Conservation (phyloP, 768 basidiomycete genomes). For the Serendipita sp. region DNA sequence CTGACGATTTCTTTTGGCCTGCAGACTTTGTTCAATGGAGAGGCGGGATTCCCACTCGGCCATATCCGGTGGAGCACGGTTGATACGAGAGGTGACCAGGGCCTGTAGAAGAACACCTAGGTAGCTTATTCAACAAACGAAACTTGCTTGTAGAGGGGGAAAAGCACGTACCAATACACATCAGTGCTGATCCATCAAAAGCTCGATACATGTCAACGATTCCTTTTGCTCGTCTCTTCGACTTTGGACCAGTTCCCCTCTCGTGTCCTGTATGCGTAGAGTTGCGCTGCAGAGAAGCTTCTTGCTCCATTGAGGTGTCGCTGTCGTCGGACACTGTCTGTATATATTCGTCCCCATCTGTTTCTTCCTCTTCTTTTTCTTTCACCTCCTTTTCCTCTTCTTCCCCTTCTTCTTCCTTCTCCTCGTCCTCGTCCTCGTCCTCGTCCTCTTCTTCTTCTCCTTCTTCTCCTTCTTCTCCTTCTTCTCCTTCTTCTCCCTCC, state of each 20-base stretch:
- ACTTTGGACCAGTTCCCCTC: too few species aligned
- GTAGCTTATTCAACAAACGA: neutral
- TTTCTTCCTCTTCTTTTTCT: too few species aligned
- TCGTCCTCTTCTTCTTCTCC: constrained; percentile 5
- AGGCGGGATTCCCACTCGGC: constrained; percentile 8
- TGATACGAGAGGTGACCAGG: neutral
- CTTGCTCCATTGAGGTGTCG: neutral
- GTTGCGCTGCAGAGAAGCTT: too few species aligned
- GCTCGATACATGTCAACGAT: neutral
- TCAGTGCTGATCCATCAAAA: neutral
- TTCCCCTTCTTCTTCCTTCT: neutral
- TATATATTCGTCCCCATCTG: too few species aligned
- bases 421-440: neutral
- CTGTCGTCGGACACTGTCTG: neutral
- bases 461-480: constrained; percentile 1
- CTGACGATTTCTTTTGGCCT: constrained; percentile 3
- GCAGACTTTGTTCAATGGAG: too few species aligned
- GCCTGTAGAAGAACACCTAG: neutral
- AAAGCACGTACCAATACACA: neutral
- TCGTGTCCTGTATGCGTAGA: too few species aligned
- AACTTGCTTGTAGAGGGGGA: neutral
- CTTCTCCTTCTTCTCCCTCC: neutral
- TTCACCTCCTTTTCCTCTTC: neutral
- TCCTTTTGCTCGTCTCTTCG: neutral
- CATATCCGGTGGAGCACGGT: neutral